Base-by-base conservation (phyloP, 2,329 filamentous ascomycete genomes). In the Phaeomoniella chlamydospora region DNA sequence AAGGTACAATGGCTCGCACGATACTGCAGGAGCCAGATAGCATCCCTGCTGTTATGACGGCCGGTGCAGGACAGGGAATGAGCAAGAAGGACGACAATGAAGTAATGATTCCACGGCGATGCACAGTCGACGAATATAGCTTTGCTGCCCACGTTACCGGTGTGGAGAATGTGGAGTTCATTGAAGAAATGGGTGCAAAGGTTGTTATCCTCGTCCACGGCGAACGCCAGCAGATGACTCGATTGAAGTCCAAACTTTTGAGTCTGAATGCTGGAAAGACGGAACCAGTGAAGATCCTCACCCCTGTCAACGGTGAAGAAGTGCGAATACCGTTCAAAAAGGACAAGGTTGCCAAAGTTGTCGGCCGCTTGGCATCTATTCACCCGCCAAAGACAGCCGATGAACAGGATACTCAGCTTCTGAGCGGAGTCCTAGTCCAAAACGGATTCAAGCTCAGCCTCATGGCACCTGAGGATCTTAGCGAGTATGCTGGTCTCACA, bases 141-240 rank as follows among this genome's bases (percentile, higher is more conserved):
- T 98, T 98, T 54, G 90, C 90, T 2, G 90, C 90, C 0, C 90
- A 98, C 50, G 90, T 98, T 3, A 90, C 96, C 47, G 92, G 90
- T 18, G 80, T 82, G 5, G 88, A 98, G 57, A 98, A 98, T 50
- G 74, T 85, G 40, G 87, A 93, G 46, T 98, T 98, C 51, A 94
- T 98, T 41, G 88, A 96, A 51, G 85, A 94, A 56, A 81, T 96
- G 30, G 76, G 71, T 18, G 86, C 90, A 2, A 13, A 34, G 4
- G 22, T 37, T 45, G 36, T 14, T 26, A 94, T 98, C 41, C 73
- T 98, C 18, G 90, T 98, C 2, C 90, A 98, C 47, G 90, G 90
- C 38, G 90, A 98, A 54, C 86, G 90, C 49, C 85, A 94, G 54
- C 94, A 96, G 53, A 96, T 96, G 86, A 94, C 90, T 71, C 78